Evolutionary conservation across 225 moss, liverwort and hornwort species (phyloP).

Genomic region (Thuidium tamariscinum): DNA sequence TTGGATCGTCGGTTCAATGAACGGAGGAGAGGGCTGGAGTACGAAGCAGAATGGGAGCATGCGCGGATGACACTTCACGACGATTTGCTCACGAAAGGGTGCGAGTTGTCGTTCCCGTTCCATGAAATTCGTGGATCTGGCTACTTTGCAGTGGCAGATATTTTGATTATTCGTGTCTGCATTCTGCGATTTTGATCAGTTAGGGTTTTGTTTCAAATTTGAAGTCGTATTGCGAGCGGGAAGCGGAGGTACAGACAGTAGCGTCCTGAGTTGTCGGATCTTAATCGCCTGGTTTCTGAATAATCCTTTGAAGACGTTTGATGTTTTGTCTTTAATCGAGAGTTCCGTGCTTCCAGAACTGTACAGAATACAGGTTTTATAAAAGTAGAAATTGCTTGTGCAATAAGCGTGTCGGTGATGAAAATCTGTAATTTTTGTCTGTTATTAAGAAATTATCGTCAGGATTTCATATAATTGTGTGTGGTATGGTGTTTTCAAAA

Average conservation of each 20-base stretch:
- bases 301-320: neutral
- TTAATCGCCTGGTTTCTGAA: neutral
- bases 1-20: neutral
- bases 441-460: neutral
- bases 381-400: neutral
- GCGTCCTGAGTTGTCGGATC: neutral
- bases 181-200: neutral
- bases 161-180: neutral
- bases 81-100: slow-evolving; percentile 86
- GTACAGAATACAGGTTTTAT: neutral
- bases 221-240: neutral
- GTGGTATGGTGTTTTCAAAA: neutral
- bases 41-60: slow-evolving; percentile 32
- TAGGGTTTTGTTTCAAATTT: neutral
- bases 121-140: neutral
- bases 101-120: neutral
- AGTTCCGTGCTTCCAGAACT: neutral
- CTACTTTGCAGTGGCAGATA: neutral
- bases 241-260: neutral
- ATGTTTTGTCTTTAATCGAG: neutral
- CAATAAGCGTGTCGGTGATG: neutral
- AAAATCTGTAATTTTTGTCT: neutral
- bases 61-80: slow-evolving; percentile 77
- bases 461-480: neutral
- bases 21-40: slow-evolving; percentile 2